Percentiles rank a stretch among this genome's conserved stretches.
Conservation (phyloP, 2,329 filamentous ascomycete genomes). For the Cytospora paraplurivora region DNA sequence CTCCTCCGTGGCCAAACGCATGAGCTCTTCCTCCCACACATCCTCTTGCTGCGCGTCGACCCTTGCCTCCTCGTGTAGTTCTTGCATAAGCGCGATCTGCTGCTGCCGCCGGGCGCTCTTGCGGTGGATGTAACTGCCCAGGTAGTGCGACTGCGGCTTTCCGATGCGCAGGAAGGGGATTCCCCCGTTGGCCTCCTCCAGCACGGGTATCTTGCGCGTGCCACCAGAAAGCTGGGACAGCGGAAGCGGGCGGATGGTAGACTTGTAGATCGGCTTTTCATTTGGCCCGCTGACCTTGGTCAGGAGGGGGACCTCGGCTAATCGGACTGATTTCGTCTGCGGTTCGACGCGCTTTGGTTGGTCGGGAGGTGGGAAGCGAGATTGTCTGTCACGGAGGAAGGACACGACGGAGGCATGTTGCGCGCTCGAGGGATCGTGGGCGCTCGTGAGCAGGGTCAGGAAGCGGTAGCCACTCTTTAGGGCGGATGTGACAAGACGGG, state of each 20-base stretch:
- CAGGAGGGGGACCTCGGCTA: slow-evolving; percentile 32
- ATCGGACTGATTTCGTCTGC: neutral
- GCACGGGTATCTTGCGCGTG: slow-evolving; percentile 58
- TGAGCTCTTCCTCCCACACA: slow-evolving; percentile 49
- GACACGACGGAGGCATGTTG: slow-evolving; percentile 46
- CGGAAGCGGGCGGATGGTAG: slow-evolving; percentile 51
- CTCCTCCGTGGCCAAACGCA: slow-evolving; percentile 40
- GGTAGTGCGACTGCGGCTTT: slow-evolving; percentile 63
- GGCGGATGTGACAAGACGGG: slow-evolving; percentile 60
- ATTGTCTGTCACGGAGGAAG: slow-evolving; percentile 42
- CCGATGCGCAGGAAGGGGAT: slow-evolving; percentile 67
- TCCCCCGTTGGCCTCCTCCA: slow-evolving; percentile 52
- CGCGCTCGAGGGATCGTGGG: slow-evolving; percentile 40
- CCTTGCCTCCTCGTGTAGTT: slow-evolving; percentile 43
- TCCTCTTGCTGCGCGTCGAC: slow-evolving; percentile 46
- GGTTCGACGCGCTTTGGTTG: slow-evolving; percentile 23
- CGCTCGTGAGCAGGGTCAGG: slow-evolving; percentile 44
- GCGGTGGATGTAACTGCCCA: slow-evolving; percentile 60
- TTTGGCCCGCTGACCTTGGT: slow-evolving; percentile 31
- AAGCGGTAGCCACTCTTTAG: slow-evolving; percentile 68
- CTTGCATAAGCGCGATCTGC: slow-evolving; percentile 42
- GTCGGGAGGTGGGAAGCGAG: slow-evolving; percentile 39
- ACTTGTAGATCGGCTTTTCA: slow-evolving; percentile 51
- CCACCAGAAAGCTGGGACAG: slow-evolving; percentile 50
- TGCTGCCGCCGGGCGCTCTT: slow-evolving; percentile 49